These are phyloP conservation scores for Ustilago loliicola DNA, from an alignment of 1,284 basidiomycete genomes.

Conservation along the genomic window DNA sequence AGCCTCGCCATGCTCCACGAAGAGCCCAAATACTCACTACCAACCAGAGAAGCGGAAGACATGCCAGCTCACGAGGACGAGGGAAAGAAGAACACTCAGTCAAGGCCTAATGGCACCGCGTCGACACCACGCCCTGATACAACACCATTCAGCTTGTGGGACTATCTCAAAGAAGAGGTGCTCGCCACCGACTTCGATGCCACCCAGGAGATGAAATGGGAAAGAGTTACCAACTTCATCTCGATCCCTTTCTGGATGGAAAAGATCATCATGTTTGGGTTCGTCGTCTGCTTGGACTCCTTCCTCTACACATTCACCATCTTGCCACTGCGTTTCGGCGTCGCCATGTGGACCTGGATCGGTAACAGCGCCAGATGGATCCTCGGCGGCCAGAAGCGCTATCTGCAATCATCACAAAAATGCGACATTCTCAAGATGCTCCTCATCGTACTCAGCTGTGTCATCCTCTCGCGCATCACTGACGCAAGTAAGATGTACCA, in stretches of 20 bases:
- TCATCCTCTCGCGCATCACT: slow-evolving; percentile 83
- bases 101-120: background rate
- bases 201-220: slow-evolving; percentile 93
- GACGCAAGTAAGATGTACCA: slow-evolving; percentile 99
- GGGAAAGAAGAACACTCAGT: background rate
- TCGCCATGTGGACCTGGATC: slow-evolving; percentile 63
- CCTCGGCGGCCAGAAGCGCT: slow-evolving; percentile 47
- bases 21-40: background rate
- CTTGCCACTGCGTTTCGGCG: slow-evolving; percentile 82
- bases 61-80: background rate
- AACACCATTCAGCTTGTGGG: slow-evolving; percentile 80
- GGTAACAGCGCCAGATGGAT: slow-evolving; percentile 56
- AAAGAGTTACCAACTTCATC: slow-evolving; percentile 97
- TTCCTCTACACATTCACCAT: slow-evolving; percentile 99
- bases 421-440: slow-evolving; percentile 87
- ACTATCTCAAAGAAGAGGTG: slow-evolving; percentile 84
- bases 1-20: slow-evolving; percentile 32
- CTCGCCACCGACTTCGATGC: slow-evolving; percentile 91
- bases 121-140: slow-evolving; percentile 8
- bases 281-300: slow-evolving; percentile 93
- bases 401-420: slow-evolving; percentile 78
- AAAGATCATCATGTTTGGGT: slow-evolving; percentile 94
- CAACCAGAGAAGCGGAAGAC: background rate
- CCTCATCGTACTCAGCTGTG: slow-evolving; percentile 81
- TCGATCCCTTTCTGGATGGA: slow-evolving; percentile 93